Percentiles rank a stretch among this genome's conserved stretches.
These are phyloP conservation scores for Phytophthora citrophthora DNA, from an alignment of 352 stramenopile species.

Conservation along the genomic window DNA sequence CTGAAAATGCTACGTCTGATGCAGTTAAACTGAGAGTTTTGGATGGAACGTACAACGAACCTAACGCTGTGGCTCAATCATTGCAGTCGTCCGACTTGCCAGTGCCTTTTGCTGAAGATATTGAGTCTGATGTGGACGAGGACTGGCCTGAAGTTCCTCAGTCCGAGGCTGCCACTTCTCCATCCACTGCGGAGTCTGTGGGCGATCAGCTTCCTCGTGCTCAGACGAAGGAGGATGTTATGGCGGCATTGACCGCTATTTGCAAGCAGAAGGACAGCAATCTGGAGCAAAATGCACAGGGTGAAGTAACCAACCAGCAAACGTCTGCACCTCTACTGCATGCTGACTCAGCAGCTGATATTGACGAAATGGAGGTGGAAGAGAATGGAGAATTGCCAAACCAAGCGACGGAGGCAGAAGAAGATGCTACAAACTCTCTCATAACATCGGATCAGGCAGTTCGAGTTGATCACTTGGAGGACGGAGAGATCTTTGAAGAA, in stretches of 20 bases:
- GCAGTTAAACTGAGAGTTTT: slow-evolving; percentile 4
- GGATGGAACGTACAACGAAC: background rate
- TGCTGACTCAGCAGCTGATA: background rate
- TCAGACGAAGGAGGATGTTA: slow-evolving; percentile 14
- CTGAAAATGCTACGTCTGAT: slow-evolving; percentile 7
- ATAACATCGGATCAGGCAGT: slow-evolving; percentile 8
- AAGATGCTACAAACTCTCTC: background rate
- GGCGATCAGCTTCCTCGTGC: slow-evolving; percentile 4
- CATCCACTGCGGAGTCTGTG: background rate
- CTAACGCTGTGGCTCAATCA: background rate
- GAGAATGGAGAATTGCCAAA: slow-evolving; percentile 48
- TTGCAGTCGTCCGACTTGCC: slow-evolving; percentile 8
- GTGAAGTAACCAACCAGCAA: slow-evolving; percentile 7
- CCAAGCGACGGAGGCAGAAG: slow-evolving; percentile 3
- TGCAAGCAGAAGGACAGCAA: slow-evolving; percentile 2
- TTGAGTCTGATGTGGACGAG: slow-evolving; percentile 73
- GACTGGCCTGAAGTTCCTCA: slow-evolving; percentile 45
- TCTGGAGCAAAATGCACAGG: background rate
- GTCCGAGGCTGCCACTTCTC: too few species aligned
- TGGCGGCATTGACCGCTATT: slow-evolving; percentile 16
- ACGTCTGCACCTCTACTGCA: background rate
- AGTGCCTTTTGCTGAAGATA: slow-evolving; percentile 20
- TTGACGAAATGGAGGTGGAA: slow-evolving; percentile 41
- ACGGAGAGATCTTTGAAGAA: slow-evolving; percentile 83
- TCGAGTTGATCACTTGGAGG: slow-evolving; percentile 52